Evolutionary conservation across 352 stramenopile species (phyloP).

Genomic region (Phytophthora vignae): DNA sequence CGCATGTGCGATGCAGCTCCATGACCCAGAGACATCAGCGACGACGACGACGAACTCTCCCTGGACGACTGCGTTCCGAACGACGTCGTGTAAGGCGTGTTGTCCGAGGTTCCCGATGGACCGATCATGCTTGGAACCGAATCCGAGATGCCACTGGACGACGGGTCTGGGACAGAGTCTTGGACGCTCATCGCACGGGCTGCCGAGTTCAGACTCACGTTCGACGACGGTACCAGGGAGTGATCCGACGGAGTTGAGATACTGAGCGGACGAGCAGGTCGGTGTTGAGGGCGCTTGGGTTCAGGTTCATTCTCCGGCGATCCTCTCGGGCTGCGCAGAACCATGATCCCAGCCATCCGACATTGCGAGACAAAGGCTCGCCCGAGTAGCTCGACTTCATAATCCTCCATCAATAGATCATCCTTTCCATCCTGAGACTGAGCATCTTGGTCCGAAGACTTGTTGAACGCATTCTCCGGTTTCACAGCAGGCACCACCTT

Average conservation of each 20-base stretch:
- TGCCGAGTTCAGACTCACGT: not conserved
- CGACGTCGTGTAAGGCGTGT: not conserved
- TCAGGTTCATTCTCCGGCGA: not conserved
- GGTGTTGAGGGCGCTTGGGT: not conserved
- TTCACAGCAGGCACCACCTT: no score
- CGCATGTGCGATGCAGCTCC: no score
- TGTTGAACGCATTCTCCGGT: not conserved
- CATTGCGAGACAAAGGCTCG: not conserved
- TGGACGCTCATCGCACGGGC: not conserved
- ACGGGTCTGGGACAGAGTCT: not conserved
- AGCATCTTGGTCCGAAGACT: not conserved
- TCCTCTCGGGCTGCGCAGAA: not conserved
- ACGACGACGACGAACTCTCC: no score
- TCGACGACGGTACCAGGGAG: not conserved
- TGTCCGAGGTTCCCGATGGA: not conserved
- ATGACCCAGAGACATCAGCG: no score
- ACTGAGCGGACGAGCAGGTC: not conserved
- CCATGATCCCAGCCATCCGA: not conserved
- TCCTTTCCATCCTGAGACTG: not conserved
- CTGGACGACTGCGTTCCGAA: no score
- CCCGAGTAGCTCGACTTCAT: not conserved
- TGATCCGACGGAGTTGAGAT: not conserved
- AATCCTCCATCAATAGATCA: constrained; percentile 3
- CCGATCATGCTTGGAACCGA: not conserved
- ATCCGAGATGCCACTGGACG: not conserved